Percentiles rank a stretch among this genome's conserved stretches.
Conservation (phyloP, 345 rosid genomes). For the Punica granatum region DNA sequence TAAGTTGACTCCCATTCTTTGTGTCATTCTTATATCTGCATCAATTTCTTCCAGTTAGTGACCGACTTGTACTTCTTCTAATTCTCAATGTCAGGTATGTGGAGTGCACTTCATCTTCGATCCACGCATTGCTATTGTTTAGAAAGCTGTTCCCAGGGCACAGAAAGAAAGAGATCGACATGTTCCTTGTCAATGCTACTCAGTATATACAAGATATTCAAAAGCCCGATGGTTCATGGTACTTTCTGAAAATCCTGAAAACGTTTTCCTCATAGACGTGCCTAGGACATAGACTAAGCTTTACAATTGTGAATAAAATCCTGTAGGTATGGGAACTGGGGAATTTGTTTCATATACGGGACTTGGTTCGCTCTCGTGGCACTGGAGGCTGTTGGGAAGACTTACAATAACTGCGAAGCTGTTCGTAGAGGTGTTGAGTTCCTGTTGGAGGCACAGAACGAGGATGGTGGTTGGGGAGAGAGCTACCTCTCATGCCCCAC, state of each 20-base stretch:
- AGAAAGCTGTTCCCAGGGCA: slow-evolving; percentile 37
- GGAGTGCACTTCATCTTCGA: slow-evolving; percentile 49
- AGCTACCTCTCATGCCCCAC: slow-evolving; percentile 51
- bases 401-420: slow-evolving; percentile 22
- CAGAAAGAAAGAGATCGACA: slow-evolving; percentile 39
- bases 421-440: slow-evolving; percentile 38
- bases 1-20: slow-evolving; percentile 1
- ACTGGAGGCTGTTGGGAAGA: slow-evolving; percentile 41
- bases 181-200: slow-evolving; percentile 31
- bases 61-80: slow-evolving; percentile 1
- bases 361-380: slow-evolving; percentile 44
- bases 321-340: slow-evolving; percentile 46
- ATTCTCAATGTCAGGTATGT: slow-evolving; percentile 18
- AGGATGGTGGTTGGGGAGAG: slow-evolving; percentile 61
- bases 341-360: slow-evolving; percentile 47
- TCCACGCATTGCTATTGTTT: slow-evolving; percentile 33
- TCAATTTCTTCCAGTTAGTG: background rate
- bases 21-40: background rate
- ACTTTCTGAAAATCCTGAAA: background rate
- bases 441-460: slow-evolving; percentile 29
- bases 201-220: slow-evolving; percentile 32
- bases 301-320: background rate
- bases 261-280: background rate
- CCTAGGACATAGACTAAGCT: background rate
- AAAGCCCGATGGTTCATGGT: slow-evolving; percentile 52